Conservation (phyloP, 1,284 basidiomycete genomes). For the Grifola frondosa region DNA sequence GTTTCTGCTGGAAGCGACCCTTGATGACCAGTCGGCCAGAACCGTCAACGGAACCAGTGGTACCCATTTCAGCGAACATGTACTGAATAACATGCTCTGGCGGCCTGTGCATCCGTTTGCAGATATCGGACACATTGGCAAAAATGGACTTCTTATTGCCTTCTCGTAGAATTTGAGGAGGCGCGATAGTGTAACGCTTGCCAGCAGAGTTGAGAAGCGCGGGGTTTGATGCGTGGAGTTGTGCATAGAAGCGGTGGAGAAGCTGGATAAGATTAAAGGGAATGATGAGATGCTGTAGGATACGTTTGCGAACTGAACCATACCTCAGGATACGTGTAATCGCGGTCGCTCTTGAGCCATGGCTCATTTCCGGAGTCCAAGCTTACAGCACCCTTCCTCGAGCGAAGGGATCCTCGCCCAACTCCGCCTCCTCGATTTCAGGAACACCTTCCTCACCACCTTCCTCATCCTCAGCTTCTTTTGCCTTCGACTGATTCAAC, state of each 20-base stretch:
- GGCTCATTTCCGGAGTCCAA: slow-evolving; percentile 73
- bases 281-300: not conserved
- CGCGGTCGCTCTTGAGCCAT: slow-evolving; percentile 91
- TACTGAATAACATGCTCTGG: slow-evolving; percentile 99
- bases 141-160: slow-evolving; percentile 97
- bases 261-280: slow-evolving; percentile 54
- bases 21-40: slow-evolving; percentile 93
- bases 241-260: slow-evolving; percentile 88
- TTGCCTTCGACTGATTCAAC: slow-evolving; percentile 65
- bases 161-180: slow-evolving; percentile 93
- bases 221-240: slow-evolving; percentile 93
- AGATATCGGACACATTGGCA: slow-evolving; percentile 96
- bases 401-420: slow-evolving; percentile 85
- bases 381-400: slow-evolving; percentile 51
- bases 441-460: slow-evolving; percentile 63
- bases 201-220: slow-evolving; percentile 83
- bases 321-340: slow-evolving; percentile 94
- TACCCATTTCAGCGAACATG: slow-evolving; percentile 98
- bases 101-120: slow-evolving; percentile 97
- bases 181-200: slow-evolving; percentile 96
- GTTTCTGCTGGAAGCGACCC: slow-evolving; percentile 98
- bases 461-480: slow-evolving; percentile 55
- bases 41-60: slow-evolving; percentile 94
- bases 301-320: slow-evolving; percentile 15
- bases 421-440: slow-evolving; percentile 72